These are phyloP conservation scores for Nicotiana noctiflora DNA, from an alignment of 257 asterid species.

Conservation along the genomic window DNA sequence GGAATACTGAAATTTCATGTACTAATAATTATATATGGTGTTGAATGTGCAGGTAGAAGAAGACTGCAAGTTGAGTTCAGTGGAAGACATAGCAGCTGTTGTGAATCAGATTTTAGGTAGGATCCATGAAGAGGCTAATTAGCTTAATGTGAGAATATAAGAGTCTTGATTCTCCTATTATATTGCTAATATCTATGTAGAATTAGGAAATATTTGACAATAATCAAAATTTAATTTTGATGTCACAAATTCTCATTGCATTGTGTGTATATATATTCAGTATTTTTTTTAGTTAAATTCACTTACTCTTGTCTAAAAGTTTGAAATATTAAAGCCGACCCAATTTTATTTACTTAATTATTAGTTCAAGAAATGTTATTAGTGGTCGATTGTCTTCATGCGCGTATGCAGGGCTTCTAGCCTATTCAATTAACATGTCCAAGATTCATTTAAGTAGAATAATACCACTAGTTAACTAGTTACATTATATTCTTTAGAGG, in stretches of 20 bases:
- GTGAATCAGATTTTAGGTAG: slow-evolving; percentile 24
- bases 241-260: neutral
- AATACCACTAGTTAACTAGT: neutral
- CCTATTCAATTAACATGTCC: neutral
- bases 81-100: slow-evolving; percentile 36
- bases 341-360: neutral
- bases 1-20: neutral
- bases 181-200: slow-evolving; percentile 2
- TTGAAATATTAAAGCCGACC: no score
- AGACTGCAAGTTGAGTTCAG: slow-evolving; percentile 24
- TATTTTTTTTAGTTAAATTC: neutral
- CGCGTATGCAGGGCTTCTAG: neutral
- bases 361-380: neutral
- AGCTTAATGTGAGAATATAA: neutral
- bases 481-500: neutral
- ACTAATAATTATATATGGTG: neutral
- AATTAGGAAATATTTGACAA: neutral
- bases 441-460: neutral
- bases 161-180: neutral
- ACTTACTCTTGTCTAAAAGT: no score
- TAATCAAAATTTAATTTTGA: neutral
- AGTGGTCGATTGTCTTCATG: neutral
- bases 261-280: neutral
- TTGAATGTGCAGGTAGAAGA: slow-evolving; percentile 31
- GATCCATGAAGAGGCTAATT: slow-evolving; percentile 17